Base-by-base conservation (phyloP, 441 rosid species). In the Populus hybrid region DNA sequence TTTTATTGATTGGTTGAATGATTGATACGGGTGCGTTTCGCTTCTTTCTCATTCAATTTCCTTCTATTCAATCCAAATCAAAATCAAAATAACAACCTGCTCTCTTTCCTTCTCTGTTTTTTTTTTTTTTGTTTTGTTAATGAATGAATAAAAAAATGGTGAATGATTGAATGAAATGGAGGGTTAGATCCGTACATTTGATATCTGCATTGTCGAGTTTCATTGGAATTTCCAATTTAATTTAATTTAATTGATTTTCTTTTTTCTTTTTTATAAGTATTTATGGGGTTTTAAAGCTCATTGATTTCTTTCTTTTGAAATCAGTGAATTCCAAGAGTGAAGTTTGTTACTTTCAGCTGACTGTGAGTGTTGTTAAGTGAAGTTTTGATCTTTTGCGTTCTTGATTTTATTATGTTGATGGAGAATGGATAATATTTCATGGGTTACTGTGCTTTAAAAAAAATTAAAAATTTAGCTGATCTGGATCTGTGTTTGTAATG, bases 121-220 rank as follows among this genome's bases (percentile, higher is more conserved):
- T 12, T 2, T 54, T 40, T 57, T 1, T 24, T 38, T 66, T 36
- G 59, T 24, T 38, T 66, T 36, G 59, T 46, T 46, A 46, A 46
- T 46, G 57, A 46, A 46, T 14, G 20, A 14, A 46, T 46, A 46
- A 46, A 14, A 3, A 1, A 46, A 14, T 14, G 76, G 34, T 63
- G 35, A 23, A 70, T 68, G 24, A 67, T 75, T 69, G 66, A 50
- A 30, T 73, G 3, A 72, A 71, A 63, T 73, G 59, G 72, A 30
- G 50, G 46, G 68, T 73, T 81, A 81, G 89, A 84, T 89, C 86
- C 85, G 86, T 87, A 79, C 83, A 75, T 42, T 84, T 40, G 64
- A 61, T 69, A 73, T 79, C 85, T 69, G 88, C 92, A 88, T 87
- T 86, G 89, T 72, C 74, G 69, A 36, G 73, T 81, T 88, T 80